Evolutionary conservation across 2,329 filamentous ascomycete species (phyloP).

Genomic region (Chaetomium sp.): DNA sequence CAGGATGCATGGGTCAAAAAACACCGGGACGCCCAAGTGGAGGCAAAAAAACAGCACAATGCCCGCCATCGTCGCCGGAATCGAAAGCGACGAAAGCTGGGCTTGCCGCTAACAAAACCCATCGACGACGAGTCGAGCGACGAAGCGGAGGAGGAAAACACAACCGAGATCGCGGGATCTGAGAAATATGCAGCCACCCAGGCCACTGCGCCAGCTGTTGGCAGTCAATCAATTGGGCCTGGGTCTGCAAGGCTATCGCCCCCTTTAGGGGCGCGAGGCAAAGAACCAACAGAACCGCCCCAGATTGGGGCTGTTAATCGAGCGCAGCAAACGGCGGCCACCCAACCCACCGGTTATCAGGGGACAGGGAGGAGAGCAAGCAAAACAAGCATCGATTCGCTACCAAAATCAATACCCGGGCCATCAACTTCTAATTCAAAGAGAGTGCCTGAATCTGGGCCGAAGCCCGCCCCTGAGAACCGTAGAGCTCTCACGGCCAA

Average conservation of each 20-base stretch:
- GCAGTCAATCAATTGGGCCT: not conserved
- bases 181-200: not conserved
- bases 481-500: conserved; percentile 17
- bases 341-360: conserved; percentile 22
- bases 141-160: conserved; percentile 25
- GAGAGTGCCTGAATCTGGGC: not conserved
- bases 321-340: conserved; percentile 1
- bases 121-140: conserved; percentile 14
- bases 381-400: conserved; percentile 16
- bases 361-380: conserved; percentile 22
- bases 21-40: conserved; percentile 31
- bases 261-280: not conserved
- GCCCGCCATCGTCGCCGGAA: conserved; percentile 40
- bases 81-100: conserved; percentile 34
- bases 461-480: not conserved
- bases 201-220: not conserved
- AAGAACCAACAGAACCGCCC: not conserved
- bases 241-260: no score
- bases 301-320: conserved; percentile 2
- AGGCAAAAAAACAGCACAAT: conserved; percentile 26
- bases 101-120: conserved; percentile 28
- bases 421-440: not conserved
- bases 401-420: conserved; percentile 10
- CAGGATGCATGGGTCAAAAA: conserved; percentile 33
- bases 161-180: conserved; percentile 8